Evolutionary conservation across 352 stramenopile genomes (phyloP).

Genomic region (Pythium pyrilobum): DNA sequence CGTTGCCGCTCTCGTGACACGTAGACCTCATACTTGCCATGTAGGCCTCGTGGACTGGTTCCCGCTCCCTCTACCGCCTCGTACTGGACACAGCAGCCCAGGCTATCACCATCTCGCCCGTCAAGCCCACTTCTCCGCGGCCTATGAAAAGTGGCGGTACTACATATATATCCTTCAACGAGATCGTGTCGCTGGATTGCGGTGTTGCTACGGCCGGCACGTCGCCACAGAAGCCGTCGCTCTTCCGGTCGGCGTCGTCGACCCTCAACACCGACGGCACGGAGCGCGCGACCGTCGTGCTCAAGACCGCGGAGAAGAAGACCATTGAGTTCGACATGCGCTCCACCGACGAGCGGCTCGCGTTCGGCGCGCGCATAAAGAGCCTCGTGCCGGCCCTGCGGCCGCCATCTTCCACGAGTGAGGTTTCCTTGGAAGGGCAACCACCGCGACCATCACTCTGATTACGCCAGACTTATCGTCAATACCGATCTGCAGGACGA

Average conservation of each 20-base stretch:
- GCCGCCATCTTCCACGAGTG: not conserved
- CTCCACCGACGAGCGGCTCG: slow-evolving; percentile 29
- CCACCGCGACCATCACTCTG: slow-evolving; percentile 8
- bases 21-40: not conserved
- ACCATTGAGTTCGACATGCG: slow-evolving; percentile 40
- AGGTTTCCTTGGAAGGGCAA: too few relatives aligned
- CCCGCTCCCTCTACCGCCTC: slow-evolving; percentile 31
- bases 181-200: slow-evolving; percentile 37
- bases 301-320: slow-evolving; percentile 23
- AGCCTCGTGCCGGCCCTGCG: slow-evolving; percentile 16
- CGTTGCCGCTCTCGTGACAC: too few relatives aligned
- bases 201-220: not conserved
- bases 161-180: slow-evolving; percentile 22
- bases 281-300: slow-evolving; percentile 21
- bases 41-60: slow-evolving; percentile 41
- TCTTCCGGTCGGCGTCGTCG: slow-evolving; percentile 30
- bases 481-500: not conserved
- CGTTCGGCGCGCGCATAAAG: slow-evolving; percentile 19
- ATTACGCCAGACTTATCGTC: not conserved
- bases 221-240: slow-evolving; percentile 2
- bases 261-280: slow-evolving; percentile 18
- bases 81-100: slow-evolving; percentile 21
- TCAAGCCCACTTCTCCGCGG: slow-evolving; percentile 29
- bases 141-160: slow-evolving; percentile 15
- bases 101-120: slow-evolving; percentile 21